Conservation (phyloP, 1,284 basidiomycete genomes). For the Inonotus hispidus region DNA sequence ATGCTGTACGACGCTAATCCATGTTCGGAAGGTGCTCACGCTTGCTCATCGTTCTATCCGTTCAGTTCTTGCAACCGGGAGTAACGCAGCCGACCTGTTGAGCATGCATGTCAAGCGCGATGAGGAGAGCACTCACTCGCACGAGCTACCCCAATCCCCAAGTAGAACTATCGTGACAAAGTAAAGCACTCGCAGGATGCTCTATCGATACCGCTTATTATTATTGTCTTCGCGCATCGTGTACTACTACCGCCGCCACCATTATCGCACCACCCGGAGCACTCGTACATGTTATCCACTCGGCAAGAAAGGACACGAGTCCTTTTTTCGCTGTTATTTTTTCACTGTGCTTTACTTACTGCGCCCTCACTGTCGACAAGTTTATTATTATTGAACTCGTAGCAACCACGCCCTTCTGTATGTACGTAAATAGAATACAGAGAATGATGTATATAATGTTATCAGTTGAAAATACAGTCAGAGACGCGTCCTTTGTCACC, state of each 20-base stretch:
- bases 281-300: not conserved
- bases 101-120: conserved; percentile 44
- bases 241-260: not conserved
- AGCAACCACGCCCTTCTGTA: not conserved
- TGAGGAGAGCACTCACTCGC: conserved; percentile 15
- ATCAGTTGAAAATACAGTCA: too few species aligned
- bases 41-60: conserved; percentile 64
- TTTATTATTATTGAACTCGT: not conserved
- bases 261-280: not conserved
- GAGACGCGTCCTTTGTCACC: too few species aligned
- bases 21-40: conserved; percentile 49
- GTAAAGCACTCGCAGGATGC: not conserved
- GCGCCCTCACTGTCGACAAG: not conserved
- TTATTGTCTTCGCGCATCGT: not conserved
- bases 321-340: not conserved
- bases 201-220: not conserved
- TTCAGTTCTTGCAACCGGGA: conserved; percentile 58
- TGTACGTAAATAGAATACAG: not conserved
- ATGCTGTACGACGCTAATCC: not conserved
- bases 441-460: too few species aligned
- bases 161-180: conserved; percentile 27
- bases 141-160: conserved; percentile 19
- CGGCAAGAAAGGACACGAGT: not conserved
- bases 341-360: not conserved
- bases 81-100: conserved; percentile 60